A percentile compares a stretch with the other conserved stretches of the same genome.
phyloP scores from a whole-genome alignment of 305 asterid species.

The Solanum aculeatissimum region DNA sequence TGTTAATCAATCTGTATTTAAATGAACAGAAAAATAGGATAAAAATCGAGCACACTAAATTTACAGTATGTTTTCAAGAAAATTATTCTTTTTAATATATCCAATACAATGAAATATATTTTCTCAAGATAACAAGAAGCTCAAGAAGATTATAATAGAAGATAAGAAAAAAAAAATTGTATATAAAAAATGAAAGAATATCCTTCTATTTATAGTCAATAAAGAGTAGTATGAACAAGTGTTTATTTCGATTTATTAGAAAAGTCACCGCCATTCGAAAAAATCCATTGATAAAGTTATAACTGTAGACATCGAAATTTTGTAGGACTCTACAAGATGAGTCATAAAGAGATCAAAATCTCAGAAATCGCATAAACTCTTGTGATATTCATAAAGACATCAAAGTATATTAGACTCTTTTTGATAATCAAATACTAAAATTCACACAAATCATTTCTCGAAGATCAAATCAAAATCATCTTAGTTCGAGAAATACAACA shows the following conservation, averaged over 20 bases:
- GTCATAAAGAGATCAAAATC: no score
- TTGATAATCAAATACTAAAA: no score
- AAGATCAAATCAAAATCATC: no score
- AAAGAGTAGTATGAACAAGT: not conserved
- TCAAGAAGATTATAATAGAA: not conserved
- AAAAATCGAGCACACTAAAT: not conserved
- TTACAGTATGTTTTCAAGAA: accelerated
- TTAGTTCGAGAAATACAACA: no score
- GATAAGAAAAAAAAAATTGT: not conserved
- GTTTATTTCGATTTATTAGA: not conserved
- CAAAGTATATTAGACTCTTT: no score
- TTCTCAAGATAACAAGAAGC: not conserved
- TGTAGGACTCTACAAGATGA: accelerated
- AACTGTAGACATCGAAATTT: no score
- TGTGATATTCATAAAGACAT: no score
- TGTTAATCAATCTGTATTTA: not conserved
- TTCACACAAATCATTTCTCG: no score
- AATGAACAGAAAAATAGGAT: not conserved
- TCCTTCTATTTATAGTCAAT: not conserved
- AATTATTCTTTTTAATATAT: accelerated
- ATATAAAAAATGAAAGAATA: not conserved
- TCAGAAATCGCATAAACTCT: no score
- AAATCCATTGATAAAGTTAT: not conserved
- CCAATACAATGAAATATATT: not conserved
- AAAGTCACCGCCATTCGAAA: not conserved